Conservation (phyloP, 2,329 filamentous ascomycete species). For the Fusarium scirpi region DNA sequence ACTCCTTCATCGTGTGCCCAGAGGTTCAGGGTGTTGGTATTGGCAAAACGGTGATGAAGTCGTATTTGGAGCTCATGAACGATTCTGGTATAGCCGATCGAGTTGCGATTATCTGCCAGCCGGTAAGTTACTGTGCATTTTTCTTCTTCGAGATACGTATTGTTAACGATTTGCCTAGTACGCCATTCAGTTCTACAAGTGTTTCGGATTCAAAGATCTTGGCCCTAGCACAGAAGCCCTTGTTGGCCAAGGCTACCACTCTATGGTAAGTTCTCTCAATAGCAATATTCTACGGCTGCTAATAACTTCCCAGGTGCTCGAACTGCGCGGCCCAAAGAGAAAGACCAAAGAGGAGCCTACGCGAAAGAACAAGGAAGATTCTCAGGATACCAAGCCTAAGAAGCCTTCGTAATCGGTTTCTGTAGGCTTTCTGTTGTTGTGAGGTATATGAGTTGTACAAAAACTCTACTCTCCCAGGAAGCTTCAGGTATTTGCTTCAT, state of each 20-base stretch:
- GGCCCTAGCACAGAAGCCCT: constrained; percentile 78
- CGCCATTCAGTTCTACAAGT: constrained; percentile 79
- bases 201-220: constrained; percentile 76
- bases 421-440: constrained; percentile 3
- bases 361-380: constrained; percentile 33
- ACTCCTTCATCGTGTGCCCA: constrained; percentile 84
- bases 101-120: constrained; percentile 81
- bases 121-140: constrained; percentile 59
- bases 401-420: constrained; percentile 14
- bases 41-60: constrained; percentile 78
- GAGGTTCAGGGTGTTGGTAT: constrained; percentile 80
- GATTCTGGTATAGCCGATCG: constrained; percentile 76
- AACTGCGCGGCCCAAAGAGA: constrained; percentile 41
- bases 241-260: constrained; percentile 83
- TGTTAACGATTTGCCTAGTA: constrained; percentile 56
- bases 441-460: neutral
- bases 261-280: constrained; percentile 71
- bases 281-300: neutral
- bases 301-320: constrained; percentile 38
- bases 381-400: constrained; percentile 15
- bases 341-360: constrained; percentile 46
- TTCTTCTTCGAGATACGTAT: neutral
- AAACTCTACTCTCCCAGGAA: constrained; percentile 11
- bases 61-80: constrained; percentile 82
- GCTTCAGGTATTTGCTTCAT: constrained; percentile 19